phyloP scores from a whole-genome alignment of 2,329 filamentous ascomycete genomes.

The Venturia effusa region DNA sequence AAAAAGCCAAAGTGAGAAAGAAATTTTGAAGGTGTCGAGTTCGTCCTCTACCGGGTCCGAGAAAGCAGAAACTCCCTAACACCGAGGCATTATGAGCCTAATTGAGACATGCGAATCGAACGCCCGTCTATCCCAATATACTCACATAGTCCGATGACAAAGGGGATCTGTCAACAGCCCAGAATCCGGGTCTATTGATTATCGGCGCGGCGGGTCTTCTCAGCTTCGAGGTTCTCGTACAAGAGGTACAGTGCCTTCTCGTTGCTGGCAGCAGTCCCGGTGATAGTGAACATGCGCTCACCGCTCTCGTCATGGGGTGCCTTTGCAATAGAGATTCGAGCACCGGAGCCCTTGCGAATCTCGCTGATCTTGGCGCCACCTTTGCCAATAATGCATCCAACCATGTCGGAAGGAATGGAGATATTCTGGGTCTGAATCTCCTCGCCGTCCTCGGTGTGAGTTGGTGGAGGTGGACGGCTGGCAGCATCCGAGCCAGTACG shows the following conservation, averaged over 20 bases:
- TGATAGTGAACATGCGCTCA: slow-evolving; percentile 99
- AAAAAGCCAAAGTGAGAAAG: background rate
- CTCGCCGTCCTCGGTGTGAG: slow-evolving; percentile 91
- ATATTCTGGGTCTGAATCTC: slow-evolving; percentile 99
- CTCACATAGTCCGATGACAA: slow-evolving; percentile 3
- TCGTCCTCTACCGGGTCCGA: background rate
- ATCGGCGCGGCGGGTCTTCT: slow-evolving; percentile 76
- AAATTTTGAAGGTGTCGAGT: background rate
- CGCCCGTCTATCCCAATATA: background rate
- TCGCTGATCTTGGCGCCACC: slow-evolving; percentile 96
- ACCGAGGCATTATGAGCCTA: background rate
- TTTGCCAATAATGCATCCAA: slow-evolving; percentile 96
- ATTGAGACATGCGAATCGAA: background rate
- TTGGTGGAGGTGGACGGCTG: slow-evolving; percentile 64
- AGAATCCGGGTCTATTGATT: background rate
- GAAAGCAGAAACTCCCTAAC: background rate
- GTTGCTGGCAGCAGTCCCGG: slow-evolving; percentile 86
- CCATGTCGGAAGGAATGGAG: slow-evolving; percentile 98
- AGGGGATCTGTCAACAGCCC: background rate
- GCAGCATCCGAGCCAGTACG: slow-evolving; percentile 76
- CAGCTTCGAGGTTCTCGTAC: slow-evolving; percentile 97
- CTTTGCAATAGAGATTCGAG: slow-evolving; percentile 96
- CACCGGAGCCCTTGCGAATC: slow-evolving; percentile 92
- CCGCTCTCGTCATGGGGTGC: slow-evolving; percentile 93
- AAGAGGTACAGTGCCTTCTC: slow-evolving; percentile 92